These are phyloP conservation scores for Lolium rigidum DNA, from an alignment of 176 grass and related monocot genomes.

Conservation along the genomic window DNA sequence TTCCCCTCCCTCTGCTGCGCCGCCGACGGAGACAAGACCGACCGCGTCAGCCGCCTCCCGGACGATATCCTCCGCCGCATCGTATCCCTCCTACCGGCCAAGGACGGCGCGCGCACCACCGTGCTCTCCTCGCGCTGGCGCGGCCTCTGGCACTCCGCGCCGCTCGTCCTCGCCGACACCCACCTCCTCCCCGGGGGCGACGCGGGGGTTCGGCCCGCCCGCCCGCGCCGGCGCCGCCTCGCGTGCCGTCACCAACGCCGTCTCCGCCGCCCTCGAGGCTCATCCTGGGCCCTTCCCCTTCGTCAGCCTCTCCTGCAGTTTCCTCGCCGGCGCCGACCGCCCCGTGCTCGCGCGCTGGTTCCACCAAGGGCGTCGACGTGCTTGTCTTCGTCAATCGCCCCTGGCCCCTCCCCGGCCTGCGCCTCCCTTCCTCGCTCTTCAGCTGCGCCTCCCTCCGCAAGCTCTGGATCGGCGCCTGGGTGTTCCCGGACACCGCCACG, in stretches of 20 bases:
- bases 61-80: not conserved
- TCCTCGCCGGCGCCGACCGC: constrained; percentile 9
- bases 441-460: constrained; percentile 26
- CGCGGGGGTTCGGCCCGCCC: too few relatives aligned
- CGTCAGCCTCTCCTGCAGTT: not conserved
- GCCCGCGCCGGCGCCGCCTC: too few relatives aligned
- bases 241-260: too few relatives aligned
- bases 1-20: not conserved
- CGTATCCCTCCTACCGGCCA: constrained; percentile 4
- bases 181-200: too few relatives aligned
- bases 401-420: not conserved
- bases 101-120: not conserved
- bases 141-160: too few relatives aligned
- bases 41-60: not conserved
- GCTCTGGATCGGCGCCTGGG: constrained; percentile 28
- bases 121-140: too few relatives aligned
- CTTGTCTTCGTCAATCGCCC: not conserved
- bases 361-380: constrained; percentile 2
- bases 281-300: constrained; percentile 18
- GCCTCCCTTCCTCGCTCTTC: constrained; percentile 10
- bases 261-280: not conserved
- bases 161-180: too few relatives aligned
- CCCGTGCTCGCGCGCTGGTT: constrained; percentile 13
- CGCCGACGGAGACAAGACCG: not conserved
- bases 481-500: not conserved